These are phyloP conservation scores for Didymella pinodella DNA, from an alignment of 2,329 filamentous ascomycete genomes.

Conservation along the genomic window DNA sequence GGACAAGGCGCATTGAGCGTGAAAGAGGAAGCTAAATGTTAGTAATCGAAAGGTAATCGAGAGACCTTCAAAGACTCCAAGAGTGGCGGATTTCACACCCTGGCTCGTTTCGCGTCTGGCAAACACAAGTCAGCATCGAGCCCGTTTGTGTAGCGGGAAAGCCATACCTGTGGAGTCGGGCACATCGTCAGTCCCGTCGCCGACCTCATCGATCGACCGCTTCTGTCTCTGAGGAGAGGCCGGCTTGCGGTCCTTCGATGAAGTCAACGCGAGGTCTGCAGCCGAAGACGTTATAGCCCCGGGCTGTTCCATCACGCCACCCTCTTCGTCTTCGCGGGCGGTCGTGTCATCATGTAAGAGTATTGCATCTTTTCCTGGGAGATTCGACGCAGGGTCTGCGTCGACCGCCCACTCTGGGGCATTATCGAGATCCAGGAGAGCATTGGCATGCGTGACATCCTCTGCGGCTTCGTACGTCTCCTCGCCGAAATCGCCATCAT, in stretches of 20 bases:
- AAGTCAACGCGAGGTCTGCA: slow-evolving; percentile 38
- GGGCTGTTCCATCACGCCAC: slow-evolving; percentile 34
- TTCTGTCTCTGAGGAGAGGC: slow-evolving; percentile 45
- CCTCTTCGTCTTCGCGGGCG: slow-evolving; percentile 33
- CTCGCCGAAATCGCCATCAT: slow-evolving; percentile 16
- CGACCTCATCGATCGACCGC: slow-evolving; percentile 45
- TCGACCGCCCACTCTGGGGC: slow-evolving; percentile 31
- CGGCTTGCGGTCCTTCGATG: slow-evolving; percentile 33
- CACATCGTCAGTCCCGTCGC: slow-evolving; percentile 37
- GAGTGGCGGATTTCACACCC: slow-evolving; percentile 39
- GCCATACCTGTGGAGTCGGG: slow-evolving; percentile 41
- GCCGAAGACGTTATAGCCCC: slow-evolving; percentile 37
- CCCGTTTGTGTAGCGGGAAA: slow-evolving; percentile 2
- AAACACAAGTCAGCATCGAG: slow-evolving; percentile 22
- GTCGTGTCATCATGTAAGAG: slow-evolving; percentile 24
- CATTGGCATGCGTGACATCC: slow-evolving; percentile 23
- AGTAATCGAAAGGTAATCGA: slow-evolving; percentile 25
- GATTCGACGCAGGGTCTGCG: slow-evolving; percentile 20
- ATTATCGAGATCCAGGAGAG: slow-evolving; percentile 33
- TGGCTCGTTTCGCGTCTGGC: slow-evolving; percentile 44
- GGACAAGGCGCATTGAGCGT: not conserved
- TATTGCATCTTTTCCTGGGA: slow-evolving; percentile 20
- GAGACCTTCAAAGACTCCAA: slow-evolving; percentile 26
- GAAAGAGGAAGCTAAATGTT: slow-evolving; percentile 27
- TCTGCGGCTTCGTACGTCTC: slow-evolving; percentile 22